Percentiles rank a stretch among this genome's conserved stretches.
Evolutionary conservation across 176 grass and related monocot genomes (phyloP).

Genomic region (Lolium perenne): DNA sequence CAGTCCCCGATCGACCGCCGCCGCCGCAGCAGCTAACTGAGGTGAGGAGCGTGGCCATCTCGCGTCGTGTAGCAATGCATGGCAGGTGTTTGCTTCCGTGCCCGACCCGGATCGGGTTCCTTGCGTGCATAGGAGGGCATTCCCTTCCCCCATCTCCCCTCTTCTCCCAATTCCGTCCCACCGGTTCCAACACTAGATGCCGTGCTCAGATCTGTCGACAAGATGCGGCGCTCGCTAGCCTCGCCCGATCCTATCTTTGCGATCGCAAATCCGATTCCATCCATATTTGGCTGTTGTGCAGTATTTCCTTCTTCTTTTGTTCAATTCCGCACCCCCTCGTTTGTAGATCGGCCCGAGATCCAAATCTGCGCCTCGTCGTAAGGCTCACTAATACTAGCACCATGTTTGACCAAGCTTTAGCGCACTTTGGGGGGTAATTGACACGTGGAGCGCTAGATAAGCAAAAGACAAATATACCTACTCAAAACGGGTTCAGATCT

Average conservation of each 20-base stretch:
- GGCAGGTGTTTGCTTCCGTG: slow-evolving; percentile 12
- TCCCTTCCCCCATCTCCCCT: background rate
- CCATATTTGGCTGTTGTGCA: background rate
- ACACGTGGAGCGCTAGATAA: background rate
- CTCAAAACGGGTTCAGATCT: background rate
- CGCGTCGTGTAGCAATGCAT: background rate
- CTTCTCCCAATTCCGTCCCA: background rate
- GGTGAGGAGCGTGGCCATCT: slow-evolving; percentile 14
- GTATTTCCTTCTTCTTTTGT: background rate
- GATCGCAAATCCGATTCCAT: background rate
- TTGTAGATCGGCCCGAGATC: background rate
- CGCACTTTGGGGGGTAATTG: background rate
- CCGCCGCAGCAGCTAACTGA: background rate
- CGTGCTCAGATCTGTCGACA: background rate
- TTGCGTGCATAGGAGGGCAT: background rate
- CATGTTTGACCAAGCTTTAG: background rate
- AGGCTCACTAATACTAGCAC: background rate
- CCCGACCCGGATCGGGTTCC: slow-evolving; percentile 33
- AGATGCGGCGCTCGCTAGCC: background rate
- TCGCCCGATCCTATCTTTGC: background rate
- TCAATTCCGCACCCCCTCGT: background rate
- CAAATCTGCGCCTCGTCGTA: background rate
- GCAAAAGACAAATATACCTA: background rate
- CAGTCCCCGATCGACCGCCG: background rate
- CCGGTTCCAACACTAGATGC: background rate